Percentiles rank a stretch among this genome's conserved stretches.
These are phyloP conservation scores for Cercophora scortea DNA, from an alignment of 495 filamentous ascomycete species.

Conservation along the genomic window DNA sequence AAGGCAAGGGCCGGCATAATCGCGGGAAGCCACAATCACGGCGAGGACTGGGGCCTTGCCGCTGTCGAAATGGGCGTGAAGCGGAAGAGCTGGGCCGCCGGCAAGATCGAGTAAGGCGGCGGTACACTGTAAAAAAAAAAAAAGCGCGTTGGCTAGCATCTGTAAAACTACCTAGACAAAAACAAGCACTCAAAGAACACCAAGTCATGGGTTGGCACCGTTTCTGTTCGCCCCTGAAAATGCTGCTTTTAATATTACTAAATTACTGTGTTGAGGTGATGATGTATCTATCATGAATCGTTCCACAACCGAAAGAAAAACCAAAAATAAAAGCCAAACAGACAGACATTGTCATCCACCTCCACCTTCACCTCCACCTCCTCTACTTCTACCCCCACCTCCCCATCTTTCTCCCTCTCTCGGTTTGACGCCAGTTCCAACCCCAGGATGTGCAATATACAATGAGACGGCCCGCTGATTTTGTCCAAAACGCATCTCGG, in stretches of 20 bases:
- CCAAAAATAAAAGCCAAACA: background rate
- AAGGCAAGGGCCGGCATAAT: slow-evolving; percentile 74
- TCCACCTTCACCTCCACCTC: background rate
- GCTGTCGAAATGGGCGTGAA: slow-evolving; percentile 71
- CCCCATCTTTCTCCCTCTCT: background rate
- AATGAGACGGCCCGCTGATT: background rate
- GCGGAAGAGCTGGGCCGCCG: slow-evolving; percentile 57
- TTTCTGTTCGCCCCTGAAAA: background rate
- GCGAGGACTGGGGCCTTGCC: slow-evolving; percentile 77
- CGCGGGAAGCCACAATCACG: slow-evolving; percentile 65
- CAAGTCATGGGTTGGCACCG: too few relatives aligned
- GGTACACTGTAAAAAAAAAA: too few relatives aligned
- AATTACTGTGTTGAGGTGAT: slow-evolving; percentile 26
- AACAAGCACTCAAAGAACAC: background rate
- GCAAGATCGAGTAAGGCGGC: slow-evolving; percentile 42
- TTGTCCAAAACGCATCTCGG: background rate
- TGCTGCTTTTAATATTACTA: slow-evolving; percentile 20
- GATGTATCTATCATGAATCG: slow-evolving; percentile 30
- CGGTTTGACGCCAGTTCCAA: background rate
- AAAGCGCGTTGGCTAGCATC: too few relatives aligned
- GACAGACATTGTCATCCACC: background rate
- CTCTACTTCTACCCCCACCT: background rate
- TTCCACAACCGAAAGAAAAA: slow-evolving; percentile 5
- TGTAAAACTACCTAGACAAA: background rate
- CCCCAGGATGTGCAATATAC: background rate